A percentile compares a stretch with the other conserved stretches of the same genome.
Evolutionary conservation across 2,329 filamentous ascomycete genomes (phyloP).

Genomic region (Nemania abortiva): DNA sequence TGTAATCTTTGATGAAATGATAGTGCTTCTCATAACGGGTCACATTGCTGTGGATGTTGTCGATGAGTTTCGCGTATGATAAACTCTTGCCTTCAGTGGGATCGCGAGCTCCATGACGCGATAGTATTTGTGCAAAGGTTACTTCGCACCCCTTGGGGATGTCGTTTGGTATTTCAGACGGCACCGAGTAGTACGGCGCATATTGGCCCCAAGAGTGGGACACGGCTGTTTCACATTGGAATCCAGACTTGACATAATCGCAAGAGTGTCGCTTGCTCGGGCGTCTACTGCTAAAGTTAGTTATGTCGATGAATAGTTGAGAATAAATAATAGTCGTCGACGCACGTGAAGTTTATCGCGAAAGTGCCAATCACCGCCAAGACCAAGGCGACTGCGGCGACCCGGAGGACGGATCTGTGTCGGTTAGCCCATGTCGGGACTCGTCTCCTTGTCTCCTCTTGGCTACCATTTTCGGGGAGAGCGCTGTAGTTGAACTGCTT

Average conservation of each 20-base stretch:
- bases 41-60: constrained; percentile 70
- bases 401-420: constrained; percentile 39
- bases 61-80: constrained; percentile 72
- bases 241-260: constrained; percentile 67
- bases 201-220: constrained; percentile 88
- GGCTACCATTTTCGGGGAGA: constrained; percentile 41
- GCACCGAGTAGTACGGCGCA: constrained; percentile 83
- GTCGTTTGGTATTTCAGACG: constrained; percentile 70
- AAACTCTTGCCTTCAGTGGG: constrained; percentile 77
- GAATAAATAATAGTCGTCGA: constrained; percentile 3
- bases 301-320: not conserved
- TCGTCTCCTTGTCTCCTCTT: constrained; percentile 36
- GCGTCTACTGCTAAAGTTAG: constrained; percentile 29
- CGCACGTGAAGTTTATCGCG: constrained; percentile 45
- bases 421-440: constrained; percentile 39
- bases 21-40: constrained; percentile 72
- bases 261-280: constrained; percentile 55
- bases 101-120: constrained; percentile 86
- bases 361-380: constrained; percentile 42
- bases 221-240: constrained; percentile 71
- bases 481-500: constrained; percentile 43
- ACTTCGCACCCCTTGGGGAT: constrained; percentile 77
- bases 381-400: constrained; percentile 40
- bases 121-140: constrained; percentile 84
- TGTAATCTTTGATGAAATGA: constrained; percentile 77